These are phyloP conservation scores for Hippophae gyantsensis DNA, from an alignment of 306 rosid species.

Conservation along the genomic window DNA sequence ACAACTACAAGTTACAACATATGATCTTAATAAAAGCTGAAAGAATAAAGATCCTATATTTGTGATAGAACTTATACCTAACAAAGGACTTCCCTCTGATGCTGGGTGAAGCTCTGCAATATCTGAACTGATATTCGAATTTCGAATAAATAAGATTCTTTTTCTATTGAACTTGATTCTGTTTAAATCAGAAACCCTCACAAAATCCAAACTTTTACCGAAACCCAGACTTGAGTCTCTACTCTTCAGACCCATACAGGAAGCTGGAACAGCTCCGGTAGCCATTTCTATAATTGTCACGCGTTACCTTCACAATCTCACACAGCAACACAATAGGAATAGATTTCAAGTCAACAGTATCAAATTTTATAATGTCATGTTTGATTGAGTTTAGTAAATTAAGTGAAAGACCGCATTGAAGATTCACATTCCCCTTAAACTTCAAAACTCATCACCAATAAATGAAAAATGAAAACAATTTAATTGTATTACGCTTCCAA, in stretches of 20 bases:
- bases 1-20: not conserved
- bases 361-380: not conserved
- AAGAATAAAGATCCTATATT: not conserved
- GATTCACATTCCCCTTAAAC: too few species aligned
- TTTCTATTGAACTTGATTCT: constrained; percentile 39
- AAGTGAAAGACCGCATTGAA: too few species aligned
- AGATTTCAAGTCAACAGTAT: not conserved
- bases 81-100: constrained; percentile 74
- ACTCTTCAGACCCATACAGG: constrained; percentile 45
- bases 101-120: constrained; percentile 76
- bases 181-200: constrained; percentile 57
- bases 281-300: constrained; percentile 47
- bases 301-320: constrained; percentile 32
- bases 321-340: constrained; percentile 13
- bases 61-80: constrained; percentile 37
- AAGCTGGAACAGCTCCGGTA: constrained; percentile 61
- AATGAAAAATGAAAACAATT: too few species aligned
- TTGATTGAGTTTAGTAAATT: constrained; percentile 5
- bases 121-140: constrained; percentile 64
- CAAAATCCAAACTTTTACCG: constrained; percentile 57
- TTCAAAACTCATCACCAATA: too few species aligned
- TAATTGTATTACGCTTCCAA: too few species aligned
- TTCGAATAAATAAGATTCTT: constrained; percentile 54
- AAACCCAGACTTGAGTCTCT: constrained; percentile 66
- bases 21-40: not conserved